A percentile compares a stretch with the other conserved stretches of the same genome.
Conservation (phyloP, 345 rosid genomes). For the Populus tremula region DNA sequence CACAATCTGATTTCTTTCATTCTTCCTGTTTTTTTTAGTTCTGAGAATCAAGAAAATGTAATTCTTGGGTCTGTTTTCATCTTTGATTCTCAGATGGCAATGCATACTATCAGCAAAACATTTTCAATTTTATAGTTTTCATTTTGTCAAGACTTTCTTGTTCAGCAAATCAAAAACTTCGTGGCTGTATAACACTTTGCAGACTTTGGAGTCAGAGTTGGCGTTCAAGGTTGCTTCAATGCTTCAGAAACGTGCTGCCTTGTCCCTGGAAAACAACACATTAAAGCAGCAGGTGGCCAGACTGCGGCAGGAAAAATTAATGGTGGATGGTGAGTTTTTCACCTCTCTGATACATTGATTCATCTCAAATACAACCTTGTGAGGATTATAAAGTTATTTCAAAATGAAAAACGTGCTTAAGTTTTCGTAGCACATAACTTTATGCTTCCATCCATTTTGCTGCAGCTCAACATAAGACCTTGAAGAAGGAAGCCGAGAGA, state of each 20-base stretch:
- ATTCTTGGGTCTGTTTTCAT: too few relatives aligned
- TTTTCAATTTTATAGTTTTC: background rate
- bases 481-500: conserved; percentile 63
- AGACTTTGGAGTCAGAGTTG: conserved; percentile 63
- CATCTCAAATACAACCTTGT: background rate
- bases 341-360: background rate
- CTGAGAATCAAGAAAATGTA: too few relatives aligned
- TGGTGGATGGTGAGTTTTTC: conserved; percentile 46
- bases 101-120: background rate
- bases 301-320: conserved; percentile 53
- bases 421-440: background rate
- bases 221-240: conserved; percentile 48
- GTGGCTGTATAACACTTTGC: conserved; percentile 12
- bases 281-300: conserved; percentile 57
- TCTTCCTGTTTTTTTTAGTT: background rate
- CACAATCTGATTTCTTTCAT: background rate
- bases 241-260: conserved; percentile 56
- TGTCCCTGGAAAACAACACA: conserved; percentile 60
- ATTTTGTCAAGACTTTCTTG: background rate
- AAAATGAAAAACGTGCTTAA: background rate
- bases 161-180: background rate
- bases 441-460: background rate
- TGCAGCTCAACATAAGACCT: conserved; percentile 51
- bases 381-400: background rate
- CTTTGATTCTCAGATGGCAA: too few relatives aligned